Evolutionary conservation across 148 eudicot species (phyloP), one percentile per base, ranked within the genome.

Genomic region (Diospyros lotus): DNA sequence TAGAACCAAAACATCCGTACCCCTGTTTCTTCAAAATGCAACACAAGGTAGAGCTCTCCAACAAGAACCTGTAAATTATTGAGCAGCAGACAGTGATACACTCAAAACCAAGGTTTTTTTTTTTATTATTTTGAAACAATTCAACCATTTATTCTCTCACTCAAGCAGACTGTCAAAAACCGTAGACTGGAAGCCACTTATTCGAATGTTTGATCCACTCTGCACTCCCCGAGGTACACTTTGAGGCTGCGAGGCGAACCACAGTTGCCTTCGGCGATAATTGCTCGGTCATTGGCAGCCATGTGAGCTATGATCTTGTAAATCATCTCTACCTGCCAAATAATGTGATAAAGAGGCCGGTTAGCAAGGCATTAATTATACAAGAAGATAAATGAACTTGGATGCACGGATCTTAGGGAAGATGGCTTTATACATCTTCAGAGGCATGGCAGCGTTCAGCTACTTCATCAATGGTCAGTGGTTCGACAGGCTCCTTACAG

Each of bases 231-330:
- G 5, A 93, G 89, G 84, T 78, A 88, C 69, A 90, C 98, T 82
- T 91, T 96, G 73, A 96, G 80, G 83, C 98, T 93, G 68, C 97
- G 85, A 44, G 99, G 99, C 42, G 99, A 91, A 69, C 99, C 99
- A 55, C 97, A 96, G 80, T 74, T 79, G 53, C 99, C 98, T 79
- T 93, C 99, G 2, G 95, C 93, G 14, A 93, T 76, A 28, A 96
- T 82, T 5, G 93, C 98, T 96, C 99, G 88, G 70, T 95, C 99
- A 17, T 95, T 95, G 60, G 98, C 99, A 64, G 99, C 90, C 96
- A 95, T 95, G 82, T 95, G 97, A 2, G 94, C 94, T 0, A 95
- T 81, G 4, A 95, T 90, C 89, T 95, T 95, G 86, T 92, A 90
- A 13, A 95, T 90, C 97, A 95, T 95, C 79, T 95, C 98, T 85